Base-by-base conservation (phyloP, 768 basidiomycete genomes). In the Leccinum sublutescens region DNA sequence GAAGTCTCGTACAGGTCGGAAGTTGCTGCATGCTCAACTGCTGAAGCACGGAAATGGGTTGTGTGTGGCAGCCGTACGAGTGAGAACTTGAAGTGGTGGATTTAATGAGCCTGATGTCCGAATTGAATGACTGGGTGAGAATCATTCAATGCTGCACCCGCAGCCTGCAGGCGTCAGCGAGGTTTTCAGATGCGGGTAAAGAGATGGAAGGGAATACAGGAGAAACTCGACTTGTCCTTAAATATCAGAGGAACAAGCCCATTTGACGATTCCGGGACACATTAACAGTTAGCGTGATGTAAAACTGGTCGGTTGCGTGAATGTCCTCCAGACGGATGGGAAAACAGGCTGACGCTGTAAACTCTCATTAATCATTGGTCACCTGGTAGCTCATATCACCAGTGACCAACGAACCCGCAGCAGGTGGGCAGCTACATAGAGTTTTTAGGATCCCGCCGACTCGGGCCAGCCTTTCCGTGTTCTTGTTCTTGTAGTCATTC, bases 1-100 rank as follows among this genome's bases (percentile, higher is more conserved):
- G 86, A 57, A 89, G 78, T 55, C 76, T 77, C 25, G 78, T 79
- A 74, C 85, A 87, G 23, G 90, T 91, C 9, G 89, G 34, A 34
- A 34, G 89, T 27, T 73, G 79, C 68, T 90, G 89, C 82, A 87
- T 86, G 59, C 59, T 68, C 23, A 64, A 61, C 52, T 52, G 58
- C 23, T 53, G 64, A 50, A 33, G 45, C 54, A 33, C 59, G 58
- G 58, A 21, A 48, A 52, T 56, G 54, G 48, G 64, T 50, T 57
- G 61, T 5, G 57, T 27, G 60, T 68, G 63, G 65, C 61, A 54
- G 62, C 36, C 15, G 68, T 57, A 55, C 34, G 65, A 67, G 60
- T 59, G 61, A 60, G 64, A 66, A 58, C 53, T 27, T 50, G 65
- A 66, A 59, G 54, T 27, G 52, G 63, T 71, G 69, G 69, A 62